phyloP scores from a whole-genome alignment of 2,329 filamentous ascomycete species.

The Mollisia scopiformis region DNA sequence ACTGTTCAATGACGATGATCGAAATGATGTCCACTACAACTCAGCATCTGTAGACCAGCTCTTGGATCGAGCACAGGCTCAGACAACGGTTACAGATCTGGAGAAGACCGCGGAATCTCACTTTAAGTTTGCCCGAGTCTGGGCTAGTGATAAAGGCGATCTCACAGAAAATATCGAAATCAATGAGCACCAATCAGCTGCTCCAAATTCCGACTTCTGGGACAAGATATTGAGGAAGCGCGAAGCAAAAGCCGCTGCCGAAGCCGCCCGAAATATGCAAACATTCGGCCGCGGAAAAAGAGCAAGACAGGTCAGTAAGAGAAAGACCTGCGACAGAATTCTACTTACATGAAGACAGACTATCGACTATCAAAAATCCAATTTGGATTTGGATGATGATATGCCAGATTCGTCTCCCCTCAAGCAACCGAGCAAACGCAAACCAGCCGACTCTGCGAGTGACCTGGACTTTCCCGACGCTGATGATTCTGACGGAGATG shows the following conservation, averaged over 20 bases:
- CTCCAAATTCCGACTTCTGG: constrained; percentile 76
- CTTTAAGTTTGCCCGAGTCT: constrained; percentile 89
- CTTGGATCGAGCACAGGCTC: constrained; percentile 82
- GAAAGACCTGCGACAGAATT: neutral
- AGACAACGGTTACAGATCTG: constrained; percentile 67
- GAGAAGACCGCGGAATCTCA: constrained; percentile 72
- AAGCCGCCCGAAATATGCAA: constrained; percentile 69
- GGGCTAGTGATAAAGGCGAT: constrained; percentile 78
- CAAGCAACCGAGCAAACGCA: constrained; percentile 13
- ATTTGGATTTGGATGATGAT: constrained; percentile 21
- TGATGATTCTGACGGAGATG: constrained; percentile 32
- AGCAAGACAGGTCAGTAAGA: constrained; percentile 33
- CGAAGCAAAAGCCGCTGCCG: constrained; percentile 75
- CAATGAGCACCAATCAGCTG: constrained; percentile 51
- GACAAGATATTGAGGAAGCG: constrained; percentile 85
- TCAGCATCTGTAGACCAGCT: constrained; percentile 81
- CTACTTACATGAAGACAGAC: constrained; percentile 2
- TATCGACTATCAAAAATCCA: constrained; percentile 25
- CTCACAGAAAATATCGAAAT: constrained; percentile 66
- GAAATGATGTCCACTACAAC: constrained; percentile 81
- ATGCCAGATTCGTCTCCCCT: constrained; percentile 13
- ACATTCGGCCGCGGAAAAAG: constrained; percentile 86
- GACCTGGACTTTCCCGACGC: constrained; percentile 39
- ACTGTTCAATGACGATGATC: constrained; percentile 76
- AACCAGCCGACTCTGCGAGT: constrained; percentile 19